Conservation (phyloP, 1,284 basidiomycete species). For the Cerrena zonata region DNA sequence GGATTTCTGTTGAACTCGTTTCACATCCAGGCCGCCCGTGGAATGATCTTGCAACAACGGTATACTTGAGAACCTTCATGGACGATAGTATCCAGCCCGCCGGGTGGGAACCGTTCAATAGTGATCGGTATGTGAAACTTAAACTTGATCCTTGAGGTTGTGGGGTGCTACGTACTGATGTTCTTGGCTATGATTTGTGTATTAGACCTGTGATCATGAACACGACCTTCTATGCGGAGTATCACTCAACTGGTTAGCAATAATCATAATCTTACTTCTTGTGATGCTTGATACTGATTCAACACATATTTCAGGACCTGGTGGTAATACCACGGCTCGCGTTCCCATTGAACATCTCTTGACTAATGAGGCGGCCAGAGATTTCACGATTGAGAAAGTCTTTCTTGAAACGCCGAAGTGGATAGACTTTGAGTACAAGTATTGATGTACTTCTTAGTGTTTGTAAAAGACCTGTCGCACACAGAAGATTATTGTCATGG, state of each 20-base stretch:
- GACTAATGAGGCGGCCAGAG: conserved; percentile 31
- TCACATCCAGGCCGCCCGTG: conserved; percentile 47
- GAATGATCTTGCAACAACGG: conserved; percentile 53
- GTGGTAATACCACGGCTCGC: conserved; percentile 42
- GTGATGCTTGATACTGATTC: not conserved
- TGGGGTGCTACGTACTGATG: not conserved
- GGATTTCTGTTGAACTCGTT: too few species aligned
- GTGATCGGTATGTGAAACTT: conserved; percentile 31
- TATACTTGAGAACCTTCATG: conserved; percentile 54
- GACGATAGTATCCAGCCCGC: conserved; percentile 48
- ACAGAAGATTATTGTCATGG: too few species aligned
- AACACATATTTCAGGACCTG: conserved; percentile 40
- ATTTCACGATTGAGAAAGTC: conserved; percentile 43
- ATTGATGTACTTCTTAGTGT: too few species aligned
- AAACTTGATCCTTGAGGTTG: too few species aligned
- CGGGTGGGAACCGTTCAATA: conserved; percentile 49
- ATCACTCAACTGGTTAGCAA: conserved; percentile 41
- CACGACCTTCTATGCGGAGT: conserved; percentile 60
- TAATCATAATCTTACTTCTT: not conserved
- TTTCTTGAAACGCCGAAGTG: conserved; percentile 46
- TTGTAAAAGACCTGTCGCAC: too few species aligned
- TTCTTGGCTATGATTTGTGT: not conserved
- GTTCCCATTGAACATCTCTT: conserved; percentile 46
- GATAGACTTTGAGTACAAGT: conserved; percentile 47
- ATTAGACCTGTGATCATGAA: conserved; percentile 42